Evolutionary conservation across 371 early-diverging fungal genomes (phyloP).

Genomic region (Circinella umbellata): DNA sequence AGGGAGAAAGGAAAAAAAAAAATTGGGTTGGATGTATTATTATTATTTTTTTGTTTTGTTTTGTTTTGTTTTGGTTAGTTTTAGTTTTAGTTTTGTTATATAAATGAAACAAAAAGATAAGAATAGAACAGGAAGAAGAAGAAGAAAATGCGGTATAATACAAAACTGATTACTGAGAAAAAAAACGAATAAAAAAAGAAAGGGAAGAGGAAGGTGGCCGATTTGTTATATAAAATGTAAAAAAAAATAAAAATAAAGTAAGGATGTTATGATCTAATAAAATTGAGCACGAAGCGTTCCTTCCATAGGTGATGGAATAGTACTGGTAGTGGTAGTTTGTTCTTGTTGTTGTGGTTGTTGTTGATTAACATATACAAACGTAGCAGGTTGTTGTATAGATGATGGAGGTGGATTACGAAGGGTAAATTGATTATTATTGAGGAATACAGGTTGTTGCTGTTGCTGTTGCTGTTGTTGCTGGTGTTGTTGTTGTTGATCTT

Average conservation of each 20-base stretch:
- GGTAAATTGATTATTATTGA: conserved; percentile 13
- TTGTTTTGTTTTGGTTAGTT: no score
- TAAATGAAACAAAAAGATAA: background rate
- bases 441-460: conserved; percentile 11
- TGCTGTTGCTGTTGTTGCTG: conserved; percentile 13
- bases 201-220: background rate
- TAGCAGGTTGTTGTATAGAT: conserved; percentile 10
- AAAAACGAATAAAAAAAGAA: conserved; percentile 2
- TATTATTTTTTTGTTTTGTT: no score
- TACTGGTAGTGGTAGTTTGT: conserved; percentile 1
- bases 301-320: background rate
- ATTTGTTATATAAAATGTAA: background rate
- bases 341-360: conserved; percentile 12
- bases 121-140: background rate
- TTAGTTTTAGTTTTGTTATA: background rate
- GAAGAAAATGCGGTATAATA: conserved; percentile 20
- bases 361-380: conserved; percentile 19
- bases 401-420: conserved; percentile 5
- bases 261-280: conserved; percentile 9
- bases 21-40: no score
- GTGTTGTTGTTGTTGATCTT: background rate
- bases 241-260: background rate
- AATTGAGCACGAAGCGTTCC: conserved; percentile 4
- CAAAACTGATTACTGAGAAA: background rate
- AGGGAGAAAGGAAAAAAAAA: no score